Evolutionary conservation across 2,329 filamentous ascomycete species (phyloP).

Genomic region (Xylaria sp.): DNA sequence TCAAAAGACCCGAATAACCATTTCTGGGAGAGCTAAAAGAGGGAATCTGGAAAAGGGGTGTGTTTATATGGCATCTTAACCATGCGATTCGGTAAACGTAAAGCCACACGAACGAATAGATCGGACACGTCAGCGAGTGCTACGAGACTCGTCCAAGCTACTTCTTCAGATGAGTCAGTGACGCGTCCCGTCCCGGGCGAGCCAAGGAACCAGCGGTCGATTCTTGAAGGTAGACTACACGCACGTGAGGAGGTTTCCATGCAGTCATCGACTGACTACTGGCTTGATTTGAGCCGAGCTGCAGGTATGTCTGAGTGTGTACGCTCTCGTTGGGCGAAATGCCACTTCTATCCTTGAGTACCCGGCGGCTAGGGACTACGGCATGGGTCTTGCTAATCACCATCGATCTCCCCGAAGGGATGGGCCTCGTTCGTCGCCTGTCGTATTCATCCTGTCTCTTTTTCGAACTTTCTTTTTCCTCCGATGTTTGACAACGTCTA

Average conservation of each 20-base stretch:
- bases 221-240: not conserved
- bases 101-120: not conserved
- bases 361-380: not conserved
- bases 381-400: slow-evolving; percentile 4
- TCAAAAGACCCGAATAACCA: not conserved
- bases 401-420: not conserved
- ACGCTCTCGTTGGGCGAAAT: not conserved
- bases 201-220: not conserved
- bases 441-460: slow-evolving; percentile 14
- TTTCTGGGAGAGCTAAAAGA: not conserved
- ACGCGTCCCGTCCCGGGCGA: slow-evolving; percentile 23
- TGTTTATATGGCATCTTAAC: not conserved
- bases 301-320: not conserved
- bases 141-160: not conserved
- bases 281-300: not conserved
- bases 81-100: not conserved
- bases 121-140: slow-evolving; percentile 14
- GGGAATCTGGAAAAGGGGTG: not conserved
- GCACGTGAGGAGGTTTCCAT: not conserved
- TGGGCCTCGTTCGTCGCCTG: not conserved
- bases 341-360: not conserved
- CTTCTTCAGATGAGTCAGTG: slow-evolving; percentile 12
- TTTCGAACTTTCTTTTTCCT: slow-evolving; percentile 8
- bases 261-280: no score
- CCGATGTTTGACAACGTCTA: slow-evolving; percentile 13